Evolutionary conservation across 208 protist genomes (phyloP).

Genomic region (Trypanosoma grayi): DNA sequence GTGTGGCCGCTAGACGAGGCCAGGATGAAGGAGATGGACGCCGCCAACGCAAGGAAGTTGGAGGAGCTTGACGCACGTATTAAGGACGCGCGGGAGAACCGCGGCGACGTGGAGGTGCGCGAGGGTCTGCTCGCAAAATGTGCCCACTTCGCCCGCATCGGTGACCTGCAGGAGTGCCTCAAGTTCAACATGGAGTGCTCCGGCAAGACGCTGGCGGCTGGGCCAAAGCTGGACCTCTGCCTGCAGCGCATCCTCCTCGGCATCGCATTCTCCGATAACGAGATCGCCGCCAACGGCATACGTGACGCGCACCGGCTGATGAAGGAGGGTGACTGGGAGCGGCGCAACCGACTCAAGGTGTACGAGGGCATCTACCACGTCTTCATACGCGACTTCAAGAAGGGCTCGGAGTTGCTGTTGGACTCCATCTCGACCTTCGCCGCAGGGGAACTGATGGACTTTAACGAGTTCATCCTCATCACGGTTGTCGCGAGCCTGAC

Average conservation of each 20-base stretch:
- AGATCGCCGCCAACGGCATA: constrained; percentile 90
- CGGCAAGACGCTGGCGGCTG: constrained; percentile 92
- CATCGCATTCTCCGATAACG: constrained; percentile 94
- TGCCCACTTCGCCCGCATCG: constrained; percentile 93
- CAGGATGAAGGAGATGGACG: constrained; percentile 68
- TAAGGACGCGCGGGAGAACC: constrained; percentile 94
- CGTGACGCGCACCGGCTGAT: constrained; percentile 93
- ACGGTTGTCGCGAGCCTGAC: constrained; percentile 91
- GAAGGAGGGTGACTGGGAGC: constrained; percentile 98
- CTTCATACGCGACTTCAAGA: constrained; percentile 94
- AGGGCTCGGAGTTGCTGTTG: constrained; percentile 92
- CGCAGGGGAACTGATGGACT: constrained; percentile 93
- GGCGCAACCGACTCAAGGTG: constrained; percentile 98
- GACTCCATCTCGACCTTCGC: constrained; percentile 98
- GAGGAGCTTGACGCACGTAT: constrained; percentile 84
- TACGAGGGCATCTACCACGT: constrained; percentile 97
- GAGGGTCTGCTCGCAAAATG: constrained; percentile 93
- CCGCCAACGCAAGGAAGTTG: constrained; percentile 72
- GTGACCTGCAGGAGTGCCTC: constrained; percentile 94
- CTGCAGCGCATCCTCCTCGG: constrained; percentile 96
- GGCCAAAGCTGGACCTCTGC: constrained; percentile 96
- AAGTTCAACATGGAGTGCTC: constrained; percentile 89
- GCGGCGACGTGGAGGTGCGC: constrained; percentile 97
- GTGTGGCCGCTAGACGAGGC: constrained; percentile 69
- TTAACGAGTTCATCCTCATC: constrained; percentile 95